Base-by-base conservation (phyloP, 2,329 filamentous ascomycete genomes). In the Fusarium proliferatum region DNA sequence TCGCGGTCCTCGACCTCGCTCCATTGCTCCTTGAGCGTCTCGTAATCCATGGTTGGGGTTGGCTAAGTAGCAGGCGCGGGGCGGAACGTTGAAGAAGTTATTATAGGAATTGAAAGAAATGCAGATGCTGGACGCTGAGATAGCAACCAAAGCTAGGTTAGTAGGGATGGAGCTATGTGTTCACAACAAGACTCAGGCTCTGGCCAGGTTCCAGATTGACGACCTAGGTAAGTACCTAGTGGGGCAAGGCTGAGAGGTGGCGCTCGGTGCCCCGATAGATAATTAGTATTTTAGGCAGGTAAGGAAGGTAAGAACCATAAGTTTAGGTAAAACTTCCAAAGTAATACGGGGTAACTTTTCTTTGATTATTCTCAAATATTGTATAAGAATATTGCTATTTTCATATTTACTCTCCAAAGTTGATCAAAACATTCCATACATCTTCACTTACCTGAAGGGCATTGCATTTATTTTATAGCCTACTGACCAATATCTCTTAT, bases 1-100 rank as follows among this genome's bases (percentile, higher is more conserved):
- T 99, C 96, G 77, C 94, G 92, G 81, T 99, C 96, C 86, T 99
- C 96, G 67, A 97, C 92, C 83, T 98, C 95, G 80, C 92, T 94
- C 95, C 95, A 98, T 86, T 96, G 93, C 85, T 98, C 95, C 86
- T 98, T 98, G 77, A 97, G 86, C 77, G 91, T 89, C 83, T 98
- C 95, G 88, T 94, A 97, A 82, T 97, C 95, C 95, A 97, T 97
- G 15, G 53, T 51, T 17, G 36, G 33, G 28, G 42, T 28, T 41
- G 38, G 23, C 19, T 45, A 61, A 26, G 46, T 36, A 49, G 55
- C 55, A 58, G 55, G 23, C 33, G 41, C 23, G 26, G 41, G 17
- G 41, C n/a, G 17, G 28, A n/a, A 30, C 36, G 36, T 30, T 23
- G 30, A 19, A 21, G 39, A 34, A n/a, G 11, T 39, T 49, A 15